Evolutionary conservation across 805 yeast genomes (phyloP).

Genomic region (Brettanomyces anomalus): DNA sequence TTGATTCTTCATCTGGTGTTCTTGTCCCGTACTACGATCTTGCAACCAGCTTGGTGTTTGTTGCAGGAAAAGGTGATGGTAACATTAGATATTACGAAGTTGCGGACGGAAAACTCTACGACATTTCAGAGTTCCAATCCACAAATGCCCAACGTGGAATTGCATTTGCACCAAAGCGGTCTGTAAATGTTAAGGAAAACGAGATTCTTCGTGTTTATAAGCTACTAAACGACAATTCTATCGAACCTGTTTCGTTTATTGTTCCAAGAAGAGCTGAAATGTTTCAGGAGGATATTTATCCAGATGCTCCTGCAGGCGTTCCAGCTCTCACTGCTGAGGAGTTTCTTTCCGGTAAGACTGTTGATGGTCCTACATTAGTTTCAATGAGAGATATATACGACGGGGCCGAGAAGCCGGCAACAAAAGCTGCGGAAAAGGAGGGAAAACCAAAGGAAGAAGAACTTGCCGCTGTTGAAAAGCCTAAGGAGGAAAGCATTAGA

Average conservation of each 20-base stretch:
- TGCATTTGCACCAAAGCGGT: conserved; percentile 78
- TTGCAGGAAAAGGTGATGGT: conserved; percentile 98
- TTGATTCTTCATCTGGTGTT: conserved; percentile 90
- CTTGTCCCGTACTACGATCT: conserved; percentile 87
- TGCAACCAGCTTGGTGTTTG: conserved; percentile 66
- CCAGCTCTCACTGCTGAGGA: conserved; percentile 77
- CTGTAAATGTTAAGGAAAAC: conserved; percentile 70
- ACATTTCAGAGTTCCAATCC: conserved; percentile 83
- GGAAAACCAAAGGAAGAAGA: conserved; percentile 12
- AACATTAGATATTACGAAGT: conserved; percentile 91
- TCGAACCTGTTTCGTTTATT: conserved; percentile 87
- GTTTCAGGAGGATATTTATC: conserved; percentile 88
- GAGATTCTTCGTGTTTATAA: conserved; percentile 80
- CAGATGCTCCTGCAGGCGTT: conserved; percentile 74
- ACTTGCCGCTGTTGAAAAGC: conserved; percentile 10
- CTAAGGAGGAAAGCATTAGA: not conserved
- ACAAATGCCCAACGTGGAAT: conserved; percentile 94
- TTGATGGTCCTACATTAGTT: conserved; percentile 75
- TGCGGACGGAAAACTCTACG: conserved; percentile 72
- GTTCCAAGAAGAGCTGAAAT: conserved; percentile 93
- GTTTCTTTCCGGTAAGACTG: conserved; percentile 69
- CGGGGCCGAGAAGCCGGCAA: conserved; percentile 53
- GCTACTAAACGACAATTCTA: conserved; percentile 72
- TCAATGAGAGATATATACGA: conserved; percentile 72
- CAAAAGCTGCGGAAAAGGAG: conserved; percentile 24